phyloP scores from a whole-genome alignment of 2,329 filamentous ascomycete genomes.

The Daldinia sp. region DNA sequence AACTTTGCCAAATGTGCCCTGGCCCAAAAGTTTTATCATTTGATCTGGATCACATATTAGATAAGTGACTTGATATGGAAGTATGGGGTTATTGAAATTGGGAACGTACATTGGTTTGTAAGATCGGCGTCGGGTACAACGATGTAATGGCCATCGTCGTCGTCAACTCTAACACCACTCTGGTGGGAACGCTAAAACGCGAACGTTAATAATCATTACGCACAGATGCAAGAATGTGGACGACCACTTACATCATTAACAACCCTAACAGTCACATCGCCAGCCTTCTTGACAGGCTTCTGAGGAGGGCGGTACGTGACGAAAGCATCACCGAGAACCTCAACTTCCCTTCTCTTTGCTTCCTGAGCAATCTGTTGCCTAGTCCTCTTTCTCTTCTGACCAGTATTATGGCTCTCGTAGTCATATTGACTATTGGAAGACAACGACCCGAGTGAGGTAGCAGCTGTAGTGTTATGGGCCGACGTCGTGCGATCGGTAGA shows the following conservation, averaged over 20 bases:
- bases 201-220: conserved; percentile 25
- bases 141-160: conserved; percentile 97
- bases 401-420: conserved; percentile 73
- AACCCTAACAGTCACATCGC: conserved; percentile 75
- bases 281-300: conserved; percentile 89
- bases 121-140: conserved; percentile 87
- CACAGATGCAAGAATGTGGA: neutral
- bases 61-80: neutral
- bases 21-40: conserved; percentile 89
- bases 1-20: conserved; percentile 98
- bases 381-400: conserved; percentile 88
- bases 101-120: conserved; percentile 85
- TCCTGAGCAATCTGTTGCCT: conserved; percentile 85
- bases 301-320: conserved; percentile 87
- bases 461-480: conserved; percentile 84
- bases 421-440: conserved; percentile 74
- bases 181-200: conserved; percentile 53
- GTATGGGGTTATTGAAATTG: neutral
- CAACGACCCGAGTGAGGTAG: conserved; percentile 83
- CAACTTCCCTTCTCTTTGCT: conserved; percentile 80
- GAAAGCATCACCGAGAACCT: conserved; percentile 77
- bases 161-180: conserved; percentile 81
- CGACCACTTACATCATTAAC: conserved; percentile 70
- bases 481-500: conserved; percentile 89
- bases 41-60: conserved; percentile 70